Evolutionary conservation across 106 monocot species (phyloP).

Genomic region (Allium fistulosum): DNA sequence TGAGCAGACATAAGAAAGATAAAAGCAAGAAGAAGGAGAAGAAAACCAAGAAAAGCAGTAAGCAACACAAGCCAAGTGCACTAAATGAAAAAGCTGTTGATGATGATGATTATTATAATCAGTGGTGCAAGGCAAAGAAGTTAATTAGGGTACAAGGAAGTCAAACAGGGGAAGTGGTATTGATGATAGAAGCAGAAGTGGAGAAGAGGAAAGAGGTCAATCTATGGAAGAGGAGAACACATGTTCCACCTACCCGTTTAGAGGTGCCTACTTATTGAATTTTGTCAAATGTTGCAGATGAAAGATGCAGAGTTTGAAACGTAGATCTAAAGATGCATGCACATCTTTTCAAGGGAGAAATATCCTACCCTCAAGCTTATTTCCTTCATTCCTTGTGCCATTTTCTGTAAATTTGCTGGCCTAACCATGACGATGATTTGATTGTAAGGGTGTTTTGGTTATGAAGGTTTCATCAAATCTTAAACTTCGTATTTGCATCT

Average conservation of each 20-base stretch:
- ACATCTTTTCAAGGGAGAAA: no score
- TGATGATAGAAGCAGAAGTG: constrained; percentile 10
- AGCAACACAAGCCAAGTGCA: not conserved
- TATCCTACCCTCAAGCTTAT: no score
- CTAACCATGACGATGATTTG: no score
- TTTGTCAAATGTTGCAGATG: no score
- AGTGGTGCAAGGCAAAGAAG: constrained; percentile 5
- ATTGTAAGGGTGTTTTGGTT: no score
- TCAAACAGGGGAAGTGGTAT: constrained; percentile 17
- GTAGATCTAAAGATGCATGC: no score
- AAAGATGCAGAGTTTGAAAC: no score
- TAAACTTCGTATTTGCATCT: no score
- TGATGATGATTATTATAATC: not conserved
- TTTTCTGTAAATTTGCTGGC: no score
- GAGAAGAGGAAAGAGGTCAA: constrained; percentile 42
- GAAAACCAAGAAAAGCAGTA: not conserved
- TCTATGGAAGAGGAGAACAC: constrained; percentile 47
- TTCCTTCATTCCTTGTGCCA: no score
- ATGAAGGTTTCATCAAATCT: no score
- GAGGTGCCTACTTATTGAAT: not conserved
- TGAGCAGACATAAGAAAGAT: constrained; percentile 49
- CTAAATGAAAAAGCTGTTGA: not conserved
- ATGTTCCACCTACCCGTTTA: constrained; percentile 18
- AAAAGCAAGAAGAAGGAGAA: not conserved
- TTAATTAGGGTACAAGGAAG: constrained; percentile 39